phyloP scores from a whole-genome alignment of 1,139 yeast species.

The Diutina catenulata region DNA sequence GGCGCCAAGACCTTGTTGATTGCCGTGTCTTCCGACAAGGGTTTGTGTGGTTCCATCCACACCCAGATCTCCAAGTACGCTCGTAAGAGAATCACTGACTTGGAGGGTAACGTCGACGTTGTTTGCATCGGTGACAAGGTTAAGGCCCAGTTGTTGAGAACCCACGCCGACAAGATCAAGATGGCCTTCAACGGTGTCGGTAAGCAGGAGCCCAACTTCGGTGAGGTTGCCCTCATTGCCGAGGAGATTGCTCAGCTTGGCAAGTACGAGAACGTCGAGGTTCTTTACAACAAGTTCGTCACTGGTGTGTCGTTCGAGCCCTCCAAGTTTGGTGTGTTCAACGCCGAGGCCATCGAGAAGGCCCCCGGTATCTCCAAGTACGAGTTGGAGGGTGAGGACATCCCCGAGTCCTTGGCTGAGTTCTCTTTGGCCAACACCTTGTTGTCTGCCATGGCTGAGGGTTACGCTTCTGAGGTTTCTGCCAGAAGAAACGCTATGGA shows the following conservation, averaged over 20 bases:
- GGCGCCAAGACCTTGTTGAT: conserved; percentile 58
- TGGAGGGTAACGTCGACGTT: conserved; percentile 62
- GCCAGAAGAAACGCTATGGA: conserved; percentile 99
- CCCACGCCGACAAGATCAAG: conserved; percentile 56
- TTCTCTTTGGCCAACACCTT: conserved; percentile 85
- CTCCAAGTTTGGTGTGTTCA: conserved; percentile 51
- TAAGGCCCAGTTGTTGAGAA: conserved; percentile 79
- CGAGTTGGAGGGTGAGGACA: conserved; percentile 70
- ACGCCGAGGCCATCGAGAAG: conserved; percentile 61
- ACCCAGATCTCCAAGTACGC: conserved; percentile 87
- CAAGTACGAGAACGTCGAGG: conserved; percentile 65
- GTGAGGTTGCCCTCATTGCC: conserved; percentile 80
- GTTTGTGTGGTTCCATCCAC: conserved; percentile 97
- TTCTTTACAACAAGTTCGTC: conserved; percentile 79
- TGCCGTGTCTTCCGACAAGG: conserved; percentile 94
- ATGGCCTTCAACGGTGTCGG: conserved; percentile 85
- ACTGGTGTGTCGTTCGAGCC: conserved; percentile 91
- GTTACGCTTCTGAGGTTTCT: conserved; percentile 95
- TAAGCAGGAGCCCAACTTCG: conserved; percentile 91
- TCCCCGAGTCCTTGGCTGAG: conserved; percentile 57
- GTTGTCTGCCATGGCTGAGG: conserved; percentile 90
- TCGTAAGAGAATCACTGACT: conserved; percentile 48
- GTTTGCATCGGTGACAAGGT: conserved; percentile 92
- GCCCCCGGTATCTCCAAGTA: conserved; percentile 83
- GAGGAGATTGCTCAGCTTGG: conserved; percentile 68